Evolutionary conservation across 2,329 filamentous ascomycete species (phyloP).

Genomic region (Fusarium ramigenum): DNA sequence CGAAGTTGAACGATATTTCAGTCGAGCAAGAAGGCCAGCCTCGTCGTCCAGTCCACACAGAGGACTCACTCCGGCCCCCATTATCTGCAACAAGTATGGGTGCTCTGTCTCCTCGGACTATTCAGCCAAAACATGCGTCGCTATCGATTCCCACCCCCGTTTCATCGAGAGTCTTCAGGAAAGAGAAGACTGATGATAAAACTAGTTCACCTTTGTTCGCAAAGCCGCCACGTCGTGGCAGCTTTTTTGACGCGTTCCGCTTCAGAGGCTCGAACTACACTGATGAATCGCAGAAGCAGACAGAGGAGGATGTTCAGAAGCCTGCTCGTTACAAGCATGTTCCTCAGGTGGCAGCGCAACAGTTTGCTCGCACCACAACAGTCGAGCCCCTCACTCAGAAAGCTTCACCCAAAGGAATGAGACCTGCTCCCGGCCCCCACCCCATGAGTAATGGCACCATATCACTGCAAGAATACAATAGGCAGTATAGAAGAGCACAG

Average conservation of each 20-base stretch:
- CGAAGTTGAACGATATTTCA: conserved; percentile 61
- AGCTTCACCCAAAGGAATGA: conserved; percentile 54
- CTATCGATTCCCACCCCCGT: neutral
- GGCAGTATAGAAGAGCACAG: conserved; percentile 50
- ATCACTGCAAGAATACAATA: conserved; percentile 49
- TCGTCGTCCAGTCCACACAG: conserved; percentile 38
- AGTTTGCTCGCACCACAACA: conserved; percentile 65
- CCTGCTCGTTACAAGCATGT: conserved; percentile 57
- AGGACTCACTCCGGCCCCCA: conserved; percentile 40
- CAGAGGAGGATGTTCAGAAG: conserved; percentile 19
- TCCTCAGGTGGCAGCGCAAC: conserved; percentile 62
- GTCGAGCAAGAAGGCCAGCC: conserved; percentile 56
- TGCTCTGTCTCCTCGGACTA: conserved; percentile 16
- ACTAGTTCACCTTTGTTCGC: neutral
- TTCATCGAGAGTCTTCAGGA: conserved; percentile 15
- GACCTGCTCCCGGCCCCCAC: conserved; percentile 34
- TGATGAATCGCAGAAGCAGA: conserved; percentile 29
- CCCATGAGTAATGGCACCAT: conserved; percentile 39
- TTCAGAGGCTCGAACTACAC: conserved; percentile 42
- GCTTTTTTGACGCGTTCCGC: conserved; percentile 36
- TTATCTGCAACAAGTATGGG: conserved; percentile 17
- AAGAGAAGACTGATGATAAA: conserved; percentile 15
- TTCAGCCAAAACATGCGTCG: neutral
- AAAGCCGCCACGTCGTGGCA: conserved; percentile 28
- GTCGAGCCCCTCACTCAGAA: conserved; percentile 49